Conservation (phyloP, 2,329 filamentous ascomycete genomes). For the Fusarium coicis region DNA sequence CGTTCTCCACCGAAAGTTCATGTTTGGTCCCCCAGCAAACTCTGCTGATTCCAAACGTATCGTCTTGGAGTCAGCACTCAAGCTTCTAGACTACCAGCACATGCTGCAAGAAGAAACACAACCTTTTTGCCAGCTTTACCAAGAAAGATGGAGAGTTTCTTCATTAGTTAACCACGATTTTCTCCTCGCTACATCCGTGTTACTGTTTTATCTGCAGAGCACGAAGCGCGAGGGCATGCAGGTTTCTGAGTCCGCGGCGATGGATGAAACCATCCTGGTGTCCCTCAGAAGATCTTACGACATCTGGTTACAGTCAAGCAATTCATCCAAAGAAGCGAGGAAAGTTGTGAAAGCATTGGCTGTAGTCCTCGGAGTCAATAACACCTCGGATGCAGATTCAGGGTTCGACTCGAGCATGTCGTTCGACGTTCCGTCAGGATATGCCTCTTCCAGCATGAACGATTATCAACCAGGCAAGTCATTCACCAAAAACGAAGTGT, state of each 20-base stretch:
- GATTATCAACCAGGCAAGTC: background rate
- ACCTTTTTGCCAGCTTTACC: constrained; percentile 10
- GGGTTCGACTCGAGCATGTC: background rate
- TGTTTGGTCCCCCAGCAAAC: background rate
- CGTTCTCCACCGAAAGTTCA: constrained; percentile 5
- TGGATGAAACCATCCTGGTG: background rate
- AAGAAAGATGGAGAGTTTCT: constrained; percentile 13
- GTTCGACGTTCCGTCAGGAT: rapidly evolving
- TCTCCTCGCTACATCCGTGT: background rate
- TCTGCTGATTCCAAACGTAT: background rate
- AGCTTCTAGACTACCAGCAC: constrained; percentile 6
- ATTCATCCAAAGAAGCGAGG: background rate
- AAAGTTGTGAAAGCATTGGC: constrained; percentile 1
- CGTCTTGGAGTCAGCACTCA: constrained; percentile 10
- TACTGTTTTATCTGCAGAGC: background rate
- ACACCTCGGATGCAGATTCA: background rate
- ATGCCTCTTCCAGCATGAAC: background rate
- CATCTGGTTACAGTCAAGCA: constrained; percentile 3
- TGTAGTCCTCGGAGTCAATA: background rate
- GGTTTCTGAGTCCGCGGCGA: background rate
- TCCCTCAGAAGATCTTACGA: background rate
- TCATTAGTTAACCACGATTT: constrained; percentile 10
- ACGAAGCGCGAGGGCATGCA: background rate
- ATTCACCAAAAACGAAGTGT: background rate
- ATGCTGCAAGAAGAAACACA: constrained; percentile 9